Conservation (phyloP, 1,139 yeast species). For the Nematodospora anomalae region DNA sequence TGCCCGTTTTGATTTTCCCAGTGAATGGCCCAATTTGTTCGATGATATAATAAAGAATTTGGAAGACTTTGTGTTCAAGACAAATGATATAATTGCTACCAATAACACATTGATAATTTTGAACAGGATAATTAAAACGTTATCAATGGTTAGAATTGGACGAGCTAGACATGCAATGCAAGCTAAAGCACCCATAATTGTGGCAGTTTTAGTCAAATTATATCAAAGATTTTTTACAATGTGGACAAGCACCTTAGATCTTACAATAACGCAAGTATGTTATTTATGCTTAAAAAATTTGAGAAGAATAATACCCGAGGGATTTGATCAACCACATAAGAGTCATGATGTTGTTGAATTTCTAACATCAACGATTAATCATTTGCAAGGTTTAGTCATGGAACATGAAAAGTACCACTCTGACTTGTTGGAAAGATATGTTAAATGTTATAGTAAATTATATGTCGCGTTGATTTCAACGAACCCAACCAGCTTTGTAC, state of each 20-base stretch:
- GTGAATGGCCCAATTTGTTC: constrained; percentile 79
- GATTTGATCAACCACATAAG: constrained; percentile 67
- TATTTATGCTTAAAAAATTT: constrained; percentile 74
- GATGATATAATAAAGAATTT: constrained; percentile 50
- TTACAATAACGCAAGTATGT: constrained; percentile 64
- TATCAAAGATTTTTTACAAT: constrained; percentile 59
- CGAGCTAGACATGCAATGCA: constrained; percentile 79
- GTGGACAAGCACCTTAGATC: constrained; percentile 54
- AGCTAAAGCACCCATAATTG: constrained; percentile 61
- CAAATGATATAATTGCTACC: constrained; percentile 50
- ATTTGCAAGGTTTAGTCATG: constrained; percentile 56
- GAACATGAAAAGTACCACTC: constrained; percentile 55
- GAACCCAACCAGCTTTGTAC: constrained; percentile 71
- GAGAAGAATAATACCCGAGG: constrained; percentile 74
- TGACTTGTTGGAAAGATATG: constrained; percentile 66
- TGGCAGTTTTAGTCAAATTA: constrained; percentile 57
- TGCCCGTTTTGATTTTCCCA: constrained; percentile 81
- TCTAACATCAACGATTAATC: constrained; percentile 55
- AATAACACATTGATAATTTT: constrained; percentile 65
- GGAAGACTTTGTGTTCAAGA: constrained; percentile 46
- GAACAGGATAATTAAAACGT: constrained; percentile 73
- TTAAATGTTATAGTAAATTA: constrained; percentile 74
- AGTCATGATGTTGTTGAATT: constrained; percentile 61
- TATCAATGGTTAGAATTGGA: constrained; percentile 80
- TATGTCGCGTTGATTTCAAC: constrained; percentile 55